Percentiles rank a stretch among this genome's conserved stretches.
phyloP scores from a whole-genome alignment of 805 yeast species.

The Nakazawaea ernobii region DNA sequence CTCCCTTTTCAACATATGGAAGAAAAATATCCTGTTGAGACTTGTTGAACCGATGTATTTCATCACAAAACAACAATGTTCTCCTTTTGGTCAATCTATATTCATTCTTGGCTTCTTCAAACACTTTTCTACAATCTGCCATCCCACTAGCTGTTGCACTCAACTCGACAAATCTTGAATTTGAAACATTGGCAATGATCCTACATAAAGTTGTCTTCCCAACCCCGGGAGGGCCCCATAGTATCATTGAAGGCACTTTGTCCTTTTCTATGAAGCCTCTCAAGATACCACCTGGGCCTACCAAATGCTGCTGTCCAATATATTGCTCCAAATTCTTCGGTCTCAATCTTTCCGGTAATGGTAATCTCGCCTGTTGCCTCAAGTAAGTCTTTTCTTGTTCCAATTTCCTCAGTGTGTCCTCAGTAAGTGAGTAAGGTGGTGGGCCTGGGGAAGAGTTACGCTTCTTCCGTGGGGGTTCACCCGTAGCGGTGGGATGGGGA shows the following conservation, averaged over 20 bases:
- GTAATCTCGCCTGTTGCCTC: slow-evolving; percentile 25
- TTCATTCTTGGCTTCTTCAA: slow-evolving; percentile 44
- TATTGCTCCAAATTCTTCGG: slow-evolving; percentile 66
- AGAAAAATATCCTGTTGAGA: slow-evolving; percentile 85
- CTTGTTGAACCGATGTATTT: slow-evolving; percentile 82
- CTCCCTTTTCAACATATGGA: slow-evolving; percentile 81
- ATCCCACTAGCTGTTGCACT: slow-evolving; percentile 78
- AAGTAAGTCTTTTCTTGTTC: slow-evolving; percentile 16
- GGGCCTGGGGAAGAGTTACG: slow-evolving; percentile 11
- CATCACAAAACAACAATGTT: slow-evolving; percentile 83
- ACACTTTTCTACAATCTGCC: slow-evolving; percentile 56
- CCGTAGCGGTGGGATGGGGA: too few species aligned
- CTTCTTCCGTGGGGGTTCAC: slow-evolving; percentile 10
- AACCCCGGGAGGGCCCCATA: slow-evolving; percentile 97
- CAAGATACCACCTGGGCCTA: slow-evolving; percentile 61
- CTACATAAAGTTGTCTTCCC: slow-evolving; percentile 78
- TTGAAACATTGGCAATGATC: slow-evolving; percentile 50
- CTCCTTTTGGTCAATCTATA: slow-evolving; percentile 40
- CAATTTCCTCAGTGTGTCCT: background rate
- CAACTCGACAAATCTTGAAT: slow-evolving; percentile 64
- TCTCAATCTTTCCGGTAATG: slow-evolving; percentile 79
- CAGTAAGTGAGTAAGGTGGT: slow-evolving; percentile 15
- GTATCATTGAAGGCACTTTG: slow-evolving; percentile 76
- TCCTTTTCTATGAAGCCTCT: slow-evolving; percentile 58
- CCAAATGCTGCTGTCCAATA: slow-evolving; percentile 80